Base-by-base conservation (phyloP, 495 filamentous ascomycete genomes). In the Saxispiralis lemnorum region DNA sequence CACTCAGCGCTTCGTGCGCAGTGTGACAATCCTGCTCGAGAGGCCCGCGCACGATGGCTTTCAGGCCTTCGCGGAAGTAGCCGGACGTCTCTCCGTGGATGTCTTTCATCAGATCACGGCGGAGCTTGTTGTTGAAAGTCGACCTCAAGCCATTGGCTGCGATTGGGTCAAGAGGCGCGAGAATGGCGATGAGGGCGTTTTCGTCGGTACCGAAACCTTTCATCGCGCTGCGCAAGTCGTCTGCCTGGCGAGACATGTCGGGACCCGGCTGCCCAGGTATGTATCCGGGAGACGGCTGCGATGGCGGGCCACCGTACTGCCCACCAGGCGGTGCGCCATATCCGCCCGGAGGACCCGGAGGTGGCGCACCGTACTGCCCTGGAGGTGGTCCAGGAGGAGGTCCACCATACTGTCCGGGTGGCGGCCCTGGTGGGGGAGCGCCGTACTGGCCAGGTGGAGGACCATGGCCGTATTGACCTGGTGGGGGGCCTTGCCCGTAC, bases 171-270 rank as follows among this genome's bases (percentile, higher is more conserved):
- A 79, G 72, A 20, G 58, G 66, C 0, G 75, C 63, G 16, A 96
- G 64, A 13, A 78, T 61, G 0, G 63, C 60, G 51, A 86, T 81
- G 0, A 94, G 65, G 0, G 71, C 59, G 39, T 72, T 73, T 58
- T 93, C 86, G 52, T 94, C 76, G 0, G 87, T 94, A 35, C 86
- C 87, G 45, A 89, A 78, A 7, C 87, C 84, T 64, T 92, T 92
- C 81, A 93, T 93, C 2, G 88, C 83, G 51, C 71, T 71, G 41
- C 83, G 69, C 17, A 93, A 66, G 7, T 60, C 67, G 38, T 84
- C 71, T 0, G 83, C 81, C 44, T 92, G 73, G 1, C 60, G 44
- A 13, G 49, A 39, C 51, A 57, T 57, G 42, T 57, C 49, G 18
- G 46, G 41, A 13, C 52, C 48, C 14, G 39, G 28, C 44, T 55